These are phyloP conservation scores for Calonectria crousiana DNA, from an alignment of 2,329 filamentous ascomycete genomes.

Conservation along the genomic window DNA sequence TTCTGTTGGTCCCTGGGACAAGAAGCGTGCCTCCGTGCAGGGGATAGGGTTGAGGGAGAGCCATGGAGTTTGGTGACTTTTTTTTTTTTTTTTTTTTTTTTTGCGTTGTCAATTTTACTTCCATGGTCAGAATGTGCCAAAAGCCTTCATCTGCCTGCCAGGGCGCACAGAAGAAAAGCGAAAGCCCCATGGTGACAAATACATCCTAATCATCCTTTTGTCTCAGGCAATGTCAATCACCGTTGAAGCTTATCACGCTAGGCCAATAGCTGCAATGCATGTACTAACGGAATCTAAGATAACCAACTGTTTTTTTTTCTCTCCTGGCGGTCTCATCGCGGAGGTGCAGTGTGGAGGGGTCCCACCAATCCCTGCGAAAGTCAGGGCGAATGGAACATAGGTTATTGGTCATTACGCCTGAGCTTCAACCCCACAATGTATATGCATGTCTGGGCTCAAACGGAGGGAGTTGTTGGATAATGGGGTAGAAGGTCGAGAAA, in stretches of 20 bases:
- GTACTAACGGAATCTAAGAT: neutral
- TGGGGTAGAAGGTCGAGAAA: neutral
- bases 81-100: no score
- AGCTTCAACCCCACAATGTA: neutral
- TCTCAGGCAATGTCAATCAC: neutral
- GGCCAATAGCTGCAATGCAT: neutral
- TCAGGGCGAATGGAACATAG: conserved; percentile 1
- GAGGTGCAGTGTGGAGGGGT: neutral
- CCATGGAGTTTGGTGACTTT: no score
- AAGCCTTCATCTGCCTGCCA: neutral
- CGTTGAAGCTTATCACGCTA: neutral
- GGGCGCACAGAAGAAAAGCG: neutral
- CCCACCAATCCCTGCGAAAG: conserved; percentile 4
- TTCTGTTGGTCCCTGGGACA: neutral
- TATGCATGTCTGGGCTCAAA: neutral
- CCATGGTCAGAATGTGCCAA: neutral
- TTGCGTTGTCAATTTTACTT: neutral
- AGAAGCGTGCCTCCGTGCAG: neutral
- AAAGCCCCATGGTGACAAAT: neutral
- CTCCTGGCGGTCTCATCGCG: neutral
- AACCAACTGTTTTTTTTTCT: neutral
- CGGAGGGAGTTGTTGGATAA: neutral
- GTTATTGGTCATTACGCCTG: neutral
- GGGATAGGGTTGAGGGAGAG: neutral
- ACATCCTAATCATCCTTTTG: neutral